Percentiles rank a stretch among this genome's conserved stretches.
Evolutionary conservation across 345 rosid species (phyloP).

Genomic region (Chamaenerion angustifolium): DNA sequence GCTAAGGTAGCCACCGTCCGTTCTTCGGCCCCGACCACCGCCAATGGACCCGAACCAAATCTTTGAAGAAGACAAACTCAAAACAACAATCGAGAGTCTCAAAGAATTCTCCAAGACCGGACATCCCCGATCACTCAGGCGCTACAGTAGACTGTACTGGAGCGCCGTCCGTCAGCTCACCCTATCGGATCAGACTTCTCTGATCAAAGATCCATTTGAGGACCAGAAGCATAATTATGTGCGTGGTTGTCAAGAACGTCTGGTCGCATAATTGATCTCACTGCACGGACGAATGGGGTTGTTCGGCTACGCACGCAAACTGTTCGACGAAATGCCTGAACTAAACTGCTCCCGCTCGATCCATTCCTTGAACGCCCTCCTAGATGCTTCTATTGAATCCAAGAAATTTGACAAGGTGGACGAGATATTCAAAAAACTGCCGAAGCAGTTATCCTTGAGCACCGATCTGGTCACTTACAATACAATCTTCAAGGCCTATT

Average conservation of each 20-base stretch:
- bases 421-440: constrained; percentile 7
- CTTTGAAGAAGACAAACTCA: not conserved
- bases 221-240: constrained; percentile 19
- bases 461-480: constrained; percentile 15
- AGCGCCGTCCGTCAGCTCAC: constrained; percentile 15
- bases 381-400: constrained; percentile 12
- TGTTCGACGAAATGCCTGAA: constrained; percentile 33
- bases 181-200: constrained; percentile 4
- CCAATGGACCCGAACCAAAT: not conserved
- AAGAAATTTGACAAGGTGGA: constrained; percentile 12
- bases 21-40: not conserved
- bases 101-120: not conserved
- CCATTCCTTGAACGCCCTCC: constrained; percentile 17
- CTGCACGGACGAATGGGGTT: constrained; percentile 19
- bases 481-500: constrained; percentile 14
- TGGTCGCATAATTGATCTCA: constrained; percentile 10
- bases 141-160: constrained; percentile 1
- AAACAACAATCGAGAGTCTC: not conserved
- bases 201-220: constrained; percentile 17
- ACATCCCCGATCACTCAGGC: not conserved
- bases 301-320: constrained; percentile 17
- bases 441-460: constrained; percentile 10
- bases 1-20: no score
- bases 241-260: constrained; percentile 9
- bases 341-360: constrained; percentile 13